Percentiles rank a stretch among this genome's conserved stretches.
Evolutionary conservation across 2,329 filamentous ascomycete species (phyloP).

Genomic region (Talaromyces sp.): DNA sequence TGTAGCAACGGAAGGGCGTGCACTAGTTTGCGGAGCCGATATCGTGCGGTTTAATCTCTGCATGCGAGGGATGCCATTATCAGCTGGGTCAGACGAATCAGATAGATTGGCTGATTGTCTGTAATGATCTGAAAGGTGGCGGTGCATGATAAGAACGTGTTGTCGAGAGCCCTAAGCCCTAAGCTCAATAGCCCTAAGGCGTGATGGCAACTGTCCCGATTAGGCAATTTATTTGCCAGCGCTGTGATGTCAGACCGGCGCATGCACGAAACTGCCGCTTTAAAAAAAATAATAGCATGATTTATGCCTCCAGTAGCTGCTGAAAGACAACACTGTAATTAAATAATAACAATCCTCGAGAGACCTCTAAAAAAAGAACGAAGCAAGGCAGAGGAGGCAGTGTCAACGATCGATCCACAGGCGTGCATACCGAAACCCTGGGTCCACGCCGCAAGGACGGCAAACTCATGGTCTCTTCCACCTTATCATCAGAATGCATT

Average conservation of each 20-base stretch:
- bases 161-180: neutral
- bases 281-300: neutral
- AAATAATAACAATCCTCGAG: neutral
- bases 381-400: neutral
- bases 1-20: neutral
- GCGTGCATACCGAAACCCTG: neutral
- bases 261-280: neutral
- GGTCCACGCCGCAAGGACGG: neutral
- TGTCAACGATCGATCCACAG: neutral
- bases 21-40: neutral
- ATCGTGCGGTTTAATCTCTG: neutral
- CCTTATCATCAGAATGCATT: neutral
- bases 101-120: neutral
- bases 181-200: neutral
- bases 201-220: neutral
- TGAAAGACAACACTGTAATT: neutral
- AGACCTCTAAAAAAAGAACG: neutral
- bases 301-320: neutral
- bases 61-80: neutral
- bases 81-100: neutral
- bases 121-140: neutral
- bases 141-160: neutral
- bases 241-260: neutral
- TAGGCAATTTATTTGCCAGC: neutral
- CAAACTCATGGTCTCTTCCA: neutral